phyloP scores from a whole-genome alignment of 768 basidiomycete species.

The Pleurotus djamor region DNA sequence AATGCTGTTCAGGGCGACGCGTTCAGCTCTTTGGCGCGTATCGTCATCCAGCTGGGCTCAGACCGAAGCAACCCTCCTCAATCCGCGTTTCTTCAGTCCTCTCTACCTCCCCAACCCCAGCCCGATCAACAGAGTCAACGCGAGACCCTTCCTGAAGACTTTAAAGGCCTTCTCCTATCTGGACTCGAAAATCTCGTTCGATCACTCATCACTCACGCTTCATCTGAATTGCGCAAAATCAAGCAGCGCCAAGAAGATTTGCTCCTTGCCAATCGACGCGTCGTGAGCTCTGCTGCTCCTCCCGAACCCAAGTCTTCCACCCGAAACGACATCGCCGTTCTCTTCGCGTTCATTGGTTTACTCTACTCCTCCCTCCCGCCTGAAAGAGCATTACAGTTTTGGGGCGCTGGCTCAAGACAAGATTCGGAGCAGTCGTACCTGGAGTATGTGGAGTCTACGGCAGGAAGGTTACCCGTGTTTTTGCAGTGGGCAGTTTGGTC shows the following conservation, averaged over 20 bases:
- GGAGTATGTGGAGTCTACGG: conserved; percentile 58
- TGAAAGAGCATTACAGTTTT: conserved; percentile 83
- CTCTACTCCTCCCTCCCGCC: conserved; percentile 73
- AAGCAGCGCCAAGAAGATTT: conserved; percentile 89
- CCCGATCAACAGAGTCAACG: conserved; percentile 40
- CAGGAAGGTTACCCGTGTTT: conserved; percentile 69
- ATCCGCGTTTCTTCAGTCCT: conserved; percentile 30
- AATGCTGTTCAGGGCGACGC: conserved; percentile 81
- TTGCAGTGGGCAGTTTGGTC: conserved; percentile 91
- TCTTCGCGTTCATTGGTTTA: conserved; percentile 82
- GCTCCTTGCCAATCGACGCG: conserved; percentile 62
- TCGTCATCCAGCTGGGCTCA: conserved; percentile 55
- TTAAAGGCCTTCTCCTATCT: conserved; percentile 53
- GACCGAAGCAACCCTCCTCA: conserved; percentile 31
- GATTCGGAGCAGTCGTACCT: conserved; percentile 48
- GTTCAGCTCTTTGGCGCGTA: conserved; percentile 68
- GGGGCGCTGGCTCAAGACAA: conserved; percentile 60
- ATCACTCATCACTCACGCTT: conserved; percentile 71
- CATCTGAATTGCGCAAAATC: conserved; percentile 81
- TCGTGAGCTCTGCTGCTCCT: conserved; percentile 40
- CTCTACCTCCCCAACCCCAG: conserved; percentile 24
- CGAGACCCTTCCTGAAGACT: conserved; percentile 44
- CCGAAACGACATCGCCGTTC: conserved; percentile 81
- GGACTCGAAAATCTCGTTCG: conserved; percentile 72
- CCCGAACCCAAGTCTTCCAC: conserved; percentile 37